Base-by-base conservation (phyloP, 73 alveolate genomes). In the Symbiodinium natans region DNA sequence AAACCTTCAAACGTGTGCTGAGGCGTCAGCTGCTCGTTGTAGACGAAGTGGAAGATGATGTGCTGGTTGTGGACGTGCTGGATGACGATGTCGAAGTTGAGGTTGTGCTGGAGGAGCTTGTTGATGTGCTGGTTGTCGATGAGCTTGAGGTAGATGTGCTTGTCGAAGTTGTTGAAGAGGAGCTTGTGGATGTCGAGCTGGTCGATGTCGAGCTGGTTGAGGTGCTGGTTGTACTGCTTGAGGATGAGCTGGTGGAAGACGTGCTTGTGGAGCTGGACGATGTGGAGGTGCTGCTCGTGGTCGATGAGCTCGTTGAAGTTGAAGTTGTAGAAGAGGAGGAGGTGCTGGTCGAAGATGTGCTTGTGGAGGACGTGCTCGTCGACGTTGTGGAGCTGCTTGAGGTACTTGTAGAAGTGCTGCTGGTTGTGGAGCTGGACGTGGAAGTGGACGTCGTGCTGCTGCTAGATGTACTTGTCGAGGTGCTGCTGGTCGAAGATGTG, bases 61-160 rank as follows among this genome's bases (percentile, higher is more conserved):
- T 39, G 73, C 86, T 87, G 4, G 95, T 59, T 9, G 63, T 11
- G 10, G 92, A 83, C 4, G 92, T 42, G 27, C 92, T 83, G 33
- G 92, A 40, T 17, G 92, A 83, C 27, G 92, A 83, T 6, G 92
- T 83, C 41, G 73, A 40, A 11, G 92, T 27, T 9, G 86, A 75
- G 86, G 33, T 75, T 31, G 86, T 75, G 27, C 74, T 40, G 25
- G 92, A 40, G 73, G 74, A 40, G 23, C 68, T 87, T n/a, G 42
- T 87, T 8, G 93, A 85, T 43, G 93, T 85, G 93, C 73, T 39
- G 6, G 43, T 41, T 0, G 92, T 41, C 13, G 92, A 83, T 27
- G 92, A 27, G 92, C 93, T 56, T 13, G 63, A 34, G 41, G 85
- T 56, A 39, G 86, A 48, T 3, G 95, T 87, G 54, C 95, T 87